Evolutionary conservation across 1,284 basidiomycete species (phyloP).

Genomic region (Sanghuangporus weigelae): DNA sequence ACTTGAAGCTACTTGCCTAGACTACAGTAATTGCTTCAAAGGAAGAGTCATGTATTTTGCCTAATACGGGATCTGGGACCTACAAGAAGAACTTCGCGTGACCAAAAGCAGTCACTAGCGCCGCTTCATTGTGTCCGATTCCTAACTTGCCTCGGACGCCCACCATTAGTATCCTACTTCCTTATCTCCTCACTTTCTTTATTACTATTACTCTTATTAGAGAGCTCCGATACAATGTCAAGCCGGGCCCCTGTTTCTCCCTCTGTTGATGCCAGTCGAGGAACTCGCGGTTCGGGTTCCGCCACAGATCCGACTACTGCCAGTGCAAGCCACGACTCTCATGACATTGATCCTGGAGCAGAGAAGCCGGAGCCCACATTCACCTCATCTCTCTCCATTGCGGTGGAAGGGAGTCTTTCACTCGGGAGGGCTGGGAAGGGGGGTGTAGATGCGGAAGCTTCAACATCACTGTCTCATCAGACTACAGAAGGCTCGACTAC

Average conservation of each 20-base stretch:
- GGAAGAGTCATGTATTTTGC: not conserved
- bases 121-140: not conserved
- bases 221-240: not conserved
- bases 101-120: slow-evolving; percentile 3
- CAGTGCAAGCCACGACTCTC: slow-evolving; percentile 22
- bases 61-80: not conserved
- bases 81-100: not conserved
- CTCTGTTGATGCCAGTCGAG: not conserved
- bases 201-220: not conserved
- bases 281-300: slow-evolving; percentile 18
- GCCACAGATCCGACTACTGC: slow-evolving; percentile 23
- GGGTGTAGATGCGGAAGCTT: slow-evolving; percentile 25
- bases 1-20: not conserved
- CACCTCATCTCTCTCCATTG: slow-evolving; percentile 61
- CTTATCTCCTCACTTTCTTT: not conserved
- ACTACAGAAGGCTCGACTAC: slow-evolving; percentile 10
- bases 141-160: slow-evolving; percentile 1
- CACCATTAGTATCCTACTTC: not conserved
- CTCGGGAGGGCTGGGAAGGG: slow-evolving; percentile 26
- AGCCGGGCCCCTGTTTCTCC: not conserved
- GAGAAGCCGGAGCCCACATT: slow-evolving; percentile 39
- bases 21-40: not conserved
- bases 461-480: slow-evolving; percentile 1
- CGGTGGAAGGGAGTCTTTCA: slow-evolving; percentile 57
- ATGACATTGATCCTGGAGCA: slow-evolving; percentile 38